phyloP scores from a whole-genome alignment of 495 filamentous ascomycete species.

The Glarea lozoyensis region DNA sequence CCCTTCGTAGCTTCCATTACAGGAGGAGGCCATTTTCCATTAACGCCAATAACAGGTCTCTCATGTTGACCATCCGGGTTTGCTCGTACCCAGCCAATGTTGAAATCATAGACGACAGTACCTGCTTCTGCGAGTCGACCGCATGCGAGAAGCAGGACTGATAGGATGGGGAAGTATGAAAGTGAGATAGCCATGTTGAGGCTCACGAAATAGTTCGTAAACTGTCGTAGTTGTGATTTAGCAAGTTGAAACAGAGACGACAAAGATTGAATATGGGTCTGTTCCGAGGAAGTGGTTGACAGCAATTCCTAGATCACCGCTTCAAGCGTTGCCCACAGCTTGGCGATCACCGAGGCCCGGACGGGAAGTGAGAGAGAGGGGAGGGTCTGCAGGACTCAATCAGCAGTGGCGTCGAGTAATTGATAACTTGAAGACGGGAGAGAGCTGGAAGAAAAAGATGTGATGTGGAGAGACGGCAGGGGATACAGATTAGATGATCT shows the following conservation, averaged over 20 bases:
- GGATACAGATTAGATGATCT: slow-evolving; percentile 6
- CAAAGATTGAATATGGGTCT: slow-evolving; percentile 4
- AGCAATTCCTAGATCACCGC: too few species aligned
- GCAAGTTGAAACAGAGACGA: background rate
- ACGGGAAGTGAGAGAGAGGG: background rate
- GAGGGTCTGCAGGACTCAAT: background rate
- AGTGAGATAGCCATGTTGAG: slow-evolving; percentile 16
- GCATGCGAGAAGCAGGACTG: slow-evolving; percentile 25
- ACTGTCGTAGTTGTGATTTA: slow-evolving; percentile 5
- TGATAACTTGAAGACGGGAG: too few species aligned
- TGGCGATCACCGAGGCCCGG: slow-evolving; percentile 4
- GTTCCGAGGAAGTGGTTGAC: background rate
- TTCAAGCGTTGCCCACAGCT: too few species aligned
- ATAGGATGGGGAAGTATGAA: slow-evolving; percentile 24
- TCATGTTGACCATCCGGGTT: slow-evolving; percentile 68
- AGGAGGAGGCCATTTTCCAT: slow-evolving; percentile 70
- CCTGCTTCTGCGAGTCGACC: slow-evolving; percentile 39
- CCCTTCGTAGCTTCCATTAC: slow-evolving; percentile 59
- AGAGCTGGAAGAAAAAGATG: too few species aligned
- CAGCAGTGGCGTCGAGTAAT: too few species aligned
- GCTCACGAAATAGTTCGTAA: background rate
- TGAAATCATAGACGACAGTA: slow-evolving; percentile 68
- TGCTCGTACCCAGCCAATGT: slow-evolving; percentile 68
- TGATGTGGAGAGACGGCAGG: too few species aligned
- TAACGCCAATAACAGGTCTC: slow-evolving; percentile 69